Evolutionary conservation across 306 rosid species (phyloP), one percentile per base, ranked within the genome.

Genomic region (Glycyrrhiza uralensis): DNA sequence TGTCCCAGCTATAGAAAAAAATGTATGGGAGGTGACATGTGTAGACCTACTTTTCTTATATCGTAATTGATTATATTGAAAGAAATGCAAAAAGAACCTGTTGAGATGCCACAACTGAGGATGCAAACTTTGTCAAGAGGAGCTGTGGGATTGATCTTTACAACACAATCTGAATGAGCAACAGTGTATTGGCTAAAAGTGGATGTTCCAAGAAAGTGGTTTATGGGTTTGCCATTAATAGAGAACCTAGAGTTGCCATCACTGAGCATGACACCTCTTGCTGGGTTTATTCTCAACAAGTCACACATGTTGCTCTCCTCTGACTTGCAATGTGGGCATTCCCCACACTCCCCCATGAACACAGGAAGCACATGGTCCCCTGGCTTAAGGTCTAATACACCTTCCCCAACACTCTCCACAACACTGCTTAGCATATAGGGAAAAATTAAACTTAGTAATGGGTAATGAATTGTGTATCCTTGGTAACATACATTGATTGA

Each of bases 141-240:
- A 38, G 44, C 44, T 10, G 13, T 38, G 13, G 44, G 44, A 11
- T 1, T 6, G 44, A 38, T 38, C 44, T 38, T 38, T 38, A 11
- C 14, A 10, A 11, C 44, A 38, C 44, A 38, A 61, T 81, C 85
- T 2, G 77, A 47, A 52, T 84, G 85, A 32, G 61, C 38, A 30
- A 82, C 86, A 14, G 86, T 82, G 68, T 78, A 78, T 15, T 82
- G 80, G 52, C 85, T 80, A 41, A 84, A 80, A 7, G 84, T 83
- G 32, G 87, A 80, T 11, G 84, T 79, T 13, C 84, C 84, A 29
- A 83, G 30, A 65, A 83, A 83, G 65, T 75, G 83, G 55, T 47
- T 28, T 41, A 79, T 50, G 1, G 81, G 84, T 3, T 26, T 56
- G 46, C 84, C 84, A 8, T 71, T 70, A 12, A 75, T 75, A 7